Evolutionary conservation across 257 asterid species (phyloP), one percentile per base, ranked within the genome.

Genomic region (Rubia yunnanensis): DNA sequence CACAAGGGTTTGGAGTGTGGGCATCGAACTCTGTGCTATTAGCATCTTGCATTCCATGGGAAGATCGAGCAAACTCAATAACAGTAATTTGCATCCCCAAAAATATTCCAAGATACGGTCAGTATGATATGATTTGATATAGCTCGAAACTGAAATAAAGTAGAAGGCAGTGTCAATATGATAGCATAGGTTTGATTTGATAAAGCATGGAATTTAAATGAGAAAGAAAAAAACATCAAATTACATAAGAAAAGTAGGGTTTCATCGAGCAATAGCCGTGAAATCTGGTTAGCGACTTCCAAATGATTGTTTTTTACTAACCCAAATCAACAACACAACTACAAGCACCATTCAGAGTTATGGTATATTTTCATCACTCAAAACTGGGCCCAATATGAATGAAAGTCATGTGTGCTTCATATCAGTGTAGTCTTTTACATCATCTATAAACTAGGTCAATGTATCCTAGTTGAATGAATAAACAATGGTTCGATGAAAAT

Each of bases 101-200:
- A 70, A 82, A 80, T 60, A 80, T 77, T 17, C 85, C 85, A 38
- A 80, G 76, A 58, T 70, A 80, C 0, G 85, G 82, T 65, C 72
- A 31, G 83, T 66, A 72, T 89, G 91, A 75, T 94, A 94, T 94
- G 98, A 86, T 94, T 96, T 46, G 99, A 90, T 65, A 94, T 82
- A 72, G 99, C 98, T 55, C 91, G 94, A 53, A 81, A 81, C 86
- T 81, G 77, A 22, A 14, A 67, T 34, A 22, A 31, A 67, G 35
- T 46, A 44, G 55, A 60, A 38, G 5, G n/a, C 6, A 52, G 10
- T 6, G 48, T 27, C 22, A 49, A 54, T 22, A 13, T 32, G 7
- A 17, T 56, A 56, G 20, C 10, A 58, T 32, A 14, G 62, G 86
- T 78, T 77, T 94, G 95, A 83, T 94, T 96, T 44, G 96, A 90